phyloP scores from a whole-genome alignment of 1,139 yeast species.

The Geotrichum cucujoidarum region DNA sequence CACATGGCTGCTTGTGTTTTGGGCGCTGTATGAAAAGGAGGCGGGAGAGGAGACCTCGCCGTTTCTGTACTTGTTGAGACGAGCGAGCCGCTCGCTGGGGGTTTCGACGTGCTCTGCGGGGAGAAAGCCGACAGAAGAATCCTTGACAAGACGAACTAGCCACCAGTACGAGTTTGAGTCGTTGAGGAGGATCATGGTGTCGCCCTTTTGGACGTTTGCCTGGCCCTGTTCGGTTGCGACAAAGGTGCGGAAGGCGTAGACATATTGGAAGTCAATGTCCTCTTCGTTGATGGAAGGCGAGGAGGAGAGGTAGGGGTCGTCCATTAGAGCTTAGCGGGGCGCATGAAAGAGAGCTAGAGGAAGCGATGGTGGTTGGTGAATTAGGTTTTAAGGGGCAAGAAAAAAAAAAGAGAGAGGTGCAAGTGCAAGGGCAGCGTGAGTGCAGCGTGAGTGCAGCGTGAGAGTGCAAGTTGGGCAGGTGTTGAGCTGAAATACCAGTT shows the following conservation, averaged over 20 bases:
- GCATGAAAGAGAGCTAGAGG: background rate
- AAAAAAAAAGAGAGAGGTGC: slow-evolving; percentile 6
- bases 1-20: background rate
- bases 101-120: slow-evolving; percentile 96
- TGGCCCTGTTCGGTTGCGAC: slow-evolving; percentile 93
- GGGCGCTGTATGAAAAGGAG: slow-evolving; percentile 12
- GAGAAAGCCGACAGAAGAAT: slow-evolving; percentile 72
- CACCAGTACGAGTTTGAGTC: slow-evolving; percentile 97
- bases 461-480: background rate
- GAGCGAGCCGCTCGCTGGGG: slow-evolving; percentile 82
- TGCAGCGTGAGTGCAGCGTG: background rate
- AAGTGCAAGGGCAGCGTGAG: background rate
- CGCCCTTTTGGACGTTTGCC: slow-evolving; percentile 73
- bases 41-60: slow-evolving; percentile 48
- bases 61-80: slow-evolving; percentile 88
- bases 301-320: slow-evolving; percentile 30
- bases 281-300: slow-evolving; percentile 53
- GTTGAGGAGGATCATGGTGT: slow-evolving; percentile 73
- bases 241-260: slow-evolving; percentile 84
- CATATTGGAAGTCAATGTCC: slow-evolving; percentile 75
- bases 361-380: background rate
- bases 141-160: slow-evolving; percentile 73
- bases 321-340: background rate
- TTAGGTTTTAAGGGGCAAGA: background rate
- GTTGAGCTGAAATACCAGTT: too few species aligned